Percentiles rank a stretch among this genome's conserved stretches.
Conservation (phyloP, 331 rosid genomes). For the Malus hybrid region DNA sequence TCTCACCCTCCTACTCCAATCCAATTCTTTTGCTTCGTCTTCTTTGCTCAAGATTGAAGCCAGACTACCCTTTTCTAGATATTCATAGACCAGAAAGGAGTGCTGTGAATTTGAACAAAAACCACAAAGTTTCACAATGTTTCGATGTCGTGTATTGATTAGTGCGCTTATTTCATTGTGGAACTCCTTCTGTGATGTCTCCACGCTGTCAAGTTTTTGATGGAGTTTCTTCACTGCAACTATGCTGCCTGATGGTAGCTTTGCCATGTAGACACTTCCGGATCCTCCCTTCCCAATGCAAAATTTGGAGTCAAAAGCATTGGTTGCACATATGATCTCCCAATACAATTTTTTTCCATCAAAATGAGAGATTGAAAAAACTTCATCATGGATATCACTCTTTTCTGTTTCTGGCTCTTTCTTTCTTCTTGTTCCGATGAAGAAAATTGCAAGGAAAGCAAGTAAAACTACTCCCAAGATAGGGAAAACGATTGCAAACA, state of each 20-base stretch:
- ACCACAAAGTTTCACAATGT: too few relatives aligned
- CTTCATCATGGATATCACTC: neutral
- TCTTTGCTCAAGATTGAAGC: too few relatives aligned
- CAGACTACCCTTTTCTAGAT: too few relatives aligned
- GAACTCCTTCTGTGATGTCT: neutral
- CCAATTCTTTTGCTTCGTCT: too few relatives aligned
- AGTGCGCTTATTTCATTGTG: neutral
- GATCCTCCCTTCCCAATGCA: slow-evolving; percentile 28
- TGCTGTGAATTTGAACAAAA: too few relatives aligned
- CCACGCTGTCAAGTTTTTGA: neutral
- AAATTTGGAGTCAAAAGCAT: slow-evolving; percentile 1
- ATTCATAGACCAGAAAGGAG: too few relatives aligned
- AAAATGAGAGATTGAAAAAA: neutral
- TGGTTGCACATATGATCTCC: slow-evolving; percentile 15
- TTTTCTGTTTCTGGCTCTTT: neutral
- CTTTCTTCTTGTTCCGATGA: neutral
- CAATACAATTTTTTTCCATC: slow-evolving; percentile 3
- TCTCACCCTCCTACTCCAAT: slow-evolving; percentile 23
- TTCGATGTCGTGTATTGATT: too few relatives aligned
- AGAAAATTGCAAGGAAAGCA: neutral
- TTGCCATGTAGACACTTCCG: slow-evolving; percentile 36
- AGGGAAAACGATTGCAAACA: neutral
- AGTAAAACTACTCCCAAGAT: neutral
- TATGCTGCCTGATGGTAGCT: neutral
- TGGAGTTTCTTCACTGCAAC: slow-evolving; percentile 22